Evolutionary conservation across 108 stramenopile species (phyloP).

Genomic region (Nannochloropsis salina): DNA sequence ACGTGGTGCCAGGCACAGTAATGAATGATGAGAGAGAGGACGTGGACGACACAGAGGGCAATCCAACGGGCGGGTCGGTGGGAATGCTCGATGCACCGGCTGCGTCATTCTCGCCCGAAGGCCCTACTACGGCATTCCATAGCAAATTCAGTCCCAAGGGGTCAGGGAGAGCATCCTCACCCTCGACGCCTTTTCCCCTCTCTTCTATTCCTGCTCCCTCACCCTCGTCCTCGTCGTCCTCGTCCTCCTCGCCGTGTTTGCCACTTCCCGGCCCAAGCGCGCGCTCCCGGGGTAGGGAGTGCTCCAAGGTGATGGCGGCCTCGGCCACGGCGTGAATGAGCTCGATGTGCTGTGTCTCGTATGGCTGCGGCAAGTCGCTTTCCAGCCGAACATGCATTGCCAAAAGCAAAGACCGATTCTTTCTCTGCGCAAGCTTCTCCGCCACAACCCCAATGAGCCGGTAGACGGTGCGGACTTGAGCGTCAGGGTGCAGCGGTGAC

Average conservation of each 20-base stretch:
- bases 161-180: not conserved
- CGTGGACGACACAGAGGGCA: not conserved
- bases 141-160: not conserved
- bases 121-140: not conserved
- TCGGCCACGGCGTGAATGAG: not conserved
- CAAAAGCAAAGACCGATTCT: not conserved
- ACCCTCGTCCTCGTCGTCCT: not conserved
- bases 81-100: not conserved
- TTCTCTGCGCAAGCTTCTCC: not conserved
- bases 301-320: not conserved
- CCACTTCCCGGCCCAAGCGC: not conserved
- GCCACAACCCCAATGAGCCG: not conserved
- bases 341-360: not conserved
- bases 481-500: not conserved
- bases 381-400: not conserved
- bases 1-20: too few relatives aligned
- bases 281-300: not conserved
- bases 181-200: not conserved
- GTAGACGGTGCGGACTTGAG: not conserved
- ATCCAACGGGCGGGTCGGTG: not conserved
- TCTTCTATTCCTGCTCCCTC: not conserved
- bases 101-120: not conserved
- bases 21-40: too few relatives aligned
- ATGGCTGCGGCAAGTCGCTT: not conserved
- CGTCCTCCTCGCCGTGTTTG: not conserved